These are phyloP conservation scores for Neurospora sp. DNA, from an alignment of 495 filamentous ascomycete genomes.

Conservation along the genomic window DNA sequence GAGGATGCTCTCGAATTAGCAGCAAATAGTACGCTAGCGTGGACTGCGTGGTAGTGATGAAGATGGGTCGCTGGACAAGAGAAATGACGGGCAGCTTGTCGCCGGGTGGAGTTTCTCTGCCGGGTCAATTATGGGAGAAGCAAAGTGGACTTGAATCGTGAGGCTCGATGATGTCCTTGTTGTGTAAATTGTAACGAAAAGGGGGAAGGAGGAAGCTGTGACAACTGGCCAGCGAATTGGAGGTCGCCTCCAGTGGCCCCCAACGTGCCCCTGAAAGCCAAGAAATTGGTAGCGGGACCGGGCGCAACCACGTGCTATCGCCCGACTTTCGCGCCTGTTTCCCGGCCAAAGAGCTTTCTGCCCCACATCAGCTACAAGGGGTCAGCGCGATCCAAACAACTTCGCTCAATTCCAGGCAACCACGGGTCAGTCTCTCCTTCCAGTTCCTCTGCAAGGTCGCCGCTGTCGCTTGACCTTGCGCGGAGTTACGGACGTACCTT, in stretches of 20 bases:
- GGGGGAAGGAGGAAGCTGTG: neutral
- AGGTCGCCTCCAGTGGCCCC: neutral
- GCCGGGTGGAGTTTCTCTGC: neutral
- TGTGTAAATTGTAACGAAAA: neutral
- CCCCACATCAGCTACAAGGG: neutral
- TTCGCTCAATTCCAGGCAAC: neutral
- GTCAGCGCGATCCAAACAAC: neutral
- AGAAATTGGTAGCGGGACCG: neutral
- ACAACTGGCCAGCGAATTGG: neutral
- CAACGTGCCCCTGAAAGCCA: neutral
- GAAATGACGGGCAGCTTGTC: neutral
- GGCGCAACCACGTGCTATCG: neutral
- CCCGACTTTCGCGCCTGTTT: neutral
- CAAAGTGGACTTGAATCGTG: neutral
- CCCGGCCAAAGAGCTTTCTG: neutral
- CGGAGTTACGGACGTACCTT: neutral
- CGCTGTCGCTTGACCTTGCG: neutral
- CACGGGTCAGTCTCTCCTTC: neutral
- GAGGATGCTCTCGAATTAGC: neutral
- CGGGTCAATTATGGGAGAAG: neutral
- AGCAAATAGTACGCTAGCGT: neutral
- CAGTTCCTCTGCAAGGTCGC: neutral
- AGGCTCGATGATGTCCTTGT: neutral
- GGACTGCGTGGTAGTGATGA: neutral
- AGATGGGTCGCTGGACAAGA: neutral